Base-by-base conservation (phyloP, 768 basidiomycete species). In the Paxillus rubicundulus region DNA sequence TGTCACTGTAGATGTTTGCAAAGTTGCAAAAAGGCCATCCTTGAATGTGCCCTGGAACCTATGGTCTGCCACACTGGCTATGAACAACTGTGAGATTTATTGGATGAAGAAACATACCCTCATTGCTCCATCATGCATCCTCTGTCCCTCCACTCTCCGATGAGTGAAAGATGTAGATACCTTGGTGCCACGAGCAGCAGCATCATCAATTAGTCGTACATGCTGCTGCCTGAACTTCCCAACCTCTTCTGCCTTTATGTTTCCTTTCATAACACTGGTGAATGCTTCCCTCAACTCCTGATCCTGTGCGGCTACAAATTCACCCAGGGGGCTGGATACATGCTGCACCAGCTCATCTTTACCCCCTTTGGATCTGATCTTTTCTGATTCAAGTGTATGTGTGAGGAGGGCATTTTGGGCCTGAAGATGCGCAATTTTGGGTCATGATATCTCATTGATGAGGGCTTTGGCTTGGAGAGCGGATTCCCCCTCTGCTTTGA, bases 281-380 rank as follows among this genome's bases (percentile, higher is more conserved):
- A 90, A 74, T 2, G 82, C 78, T 24, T 82, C 80, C 37, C 79
- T 76, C 47, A 93, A 71, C 17, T 81, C 81, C 14, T 76, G 73
- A 63, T 94, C 87, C 27, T 89, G 81, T 43, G 85, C 78, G 39
- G 78, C 70, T 28, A 85, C 78, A 66, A 87, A 95, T 27, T 81
- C 85, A 10, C 80, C 82, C 2, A 97, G 71, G 57, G 94, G 74
- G 4, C 75, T 74, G 1, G 89, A 87, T 45, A 96, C 77, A 34
- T 84, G 85, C 38, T 86, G 79, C n/a, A 94, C 68, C 12, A 96
- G 67, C 37, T 89, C 86, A 38, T 85, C 82, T 53, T 84, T 87
- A 1, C 87, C 81, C 45, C 77, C 80, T 21, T 86, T 82, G 0
- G 86, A 79, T 54, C 82, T 86, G 13, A 66, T 63, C 64, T 81